phyloP scores from a whole-genome alignment of 2,329 filamentous ascomycete genomes.

The Monilinia vaccinii-corymbosi region DNA sequence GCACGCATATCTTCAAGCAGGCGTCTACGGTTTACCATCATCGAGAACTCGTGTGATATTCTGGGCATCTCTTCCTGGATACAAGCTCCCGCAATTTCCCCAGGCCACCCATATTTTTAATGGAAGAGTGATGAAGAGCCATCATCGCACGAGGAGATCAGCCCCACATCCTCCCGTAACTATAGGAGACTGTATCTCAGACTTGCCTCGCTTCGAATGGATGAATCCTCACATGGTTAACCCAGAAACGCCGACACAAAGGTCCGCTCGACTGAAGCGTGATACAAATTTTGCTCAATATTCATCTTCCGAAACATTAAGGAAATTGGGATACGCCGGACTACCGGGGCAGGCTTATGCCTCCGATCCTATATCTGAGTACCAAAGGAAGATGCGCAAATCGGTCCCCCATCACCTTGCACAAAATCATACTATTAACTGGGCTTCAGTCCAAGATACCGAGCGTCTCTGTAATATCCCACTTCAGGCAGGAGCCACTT shows the following conservation, averaged over 20 bases:
- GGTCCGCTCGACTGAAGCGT: not conserved
- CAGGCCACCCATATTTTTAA: conserved; percentile 9
- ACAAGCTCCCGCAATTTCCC: conserved; percentile 15
- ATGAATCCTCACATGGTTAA: conserved; percentile 3
- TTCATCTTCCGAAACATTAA: not conserved
- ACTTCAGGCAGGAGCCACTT: conserved; percentile 5
- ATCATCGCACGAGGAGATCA: conserved; percentile 5
- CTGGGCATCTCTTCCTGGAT: conserved; percentile 15
- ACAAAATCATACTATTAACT: conserved; percentile 9
- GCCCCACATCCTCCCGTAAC: conserved; percentile 13
- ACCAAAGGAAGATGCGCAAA: conserved; percentile 9
- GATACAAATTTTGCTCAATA: not conserved
- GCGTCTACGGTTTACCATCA: conserved; percentile 13
- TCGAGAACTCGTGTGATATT: conserved; percentile 15
- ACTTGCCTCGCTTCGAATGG: conserved; percentile 18
- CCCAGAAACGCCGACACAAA: not conserved
- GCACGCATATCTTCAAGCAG: conserved; percentile 13
- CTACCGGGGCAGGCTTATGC: conserved; percentile 7
- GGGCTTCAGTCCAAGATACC: not conserved
- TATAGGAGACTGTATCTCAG: conserved; percentile 13
- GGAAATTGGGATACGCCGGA: not conserved
- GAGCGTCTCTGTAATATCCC: conserved; percentile 12
- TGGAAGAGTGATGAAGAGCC: not conserved
- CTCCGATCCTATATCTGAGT: conserved; percentile 7
- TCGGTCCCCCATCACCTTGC: not conserved